Evolutionary conservation across 805 yeast genomes (phyloP).

Genomic region (Yarrowia yakushimensis): DNA sequence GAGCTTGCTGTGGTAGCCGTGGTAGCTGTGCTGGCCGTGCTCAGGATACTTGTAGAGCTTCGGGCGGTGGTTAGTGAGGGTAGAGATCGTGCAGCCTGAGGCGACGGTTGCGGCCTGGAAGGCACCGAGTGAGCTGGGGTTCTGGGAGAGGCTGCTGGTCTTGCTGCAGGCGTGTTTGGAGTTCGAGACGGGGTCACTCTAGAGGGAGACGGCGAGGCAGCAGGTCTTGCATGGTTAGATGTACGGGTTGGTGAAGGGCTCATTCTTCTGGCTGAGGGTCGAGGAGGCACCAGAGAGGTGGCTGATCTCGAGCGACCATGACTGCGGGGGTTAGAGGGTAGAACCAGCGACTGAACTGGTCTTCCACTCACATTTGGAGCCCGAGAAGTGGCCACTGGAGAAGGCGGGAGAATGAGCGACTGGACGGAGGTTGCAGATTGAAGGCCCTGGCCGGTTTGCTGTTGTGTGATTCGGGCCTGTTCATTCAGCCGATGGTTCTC

Average conservation of each 20-base stretch:
- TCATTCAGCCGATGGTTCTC: slow-evolving; percentile 2
- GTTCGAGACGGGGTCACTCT: neutral
- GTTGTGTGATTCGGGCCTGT: neutral
- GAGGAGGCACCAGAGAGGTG: neutral
- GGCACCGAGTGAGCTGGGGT: neutral
- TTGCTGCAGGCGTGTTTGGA: neutral
- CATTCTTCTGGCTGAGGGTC: neutral
- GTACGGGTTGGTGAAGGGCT: neutral
- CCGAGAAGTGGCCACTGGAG: neutral
- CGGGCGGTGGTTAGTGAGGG: slow-evolving; percentile 5
- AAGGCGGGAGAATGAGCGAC: neutral
- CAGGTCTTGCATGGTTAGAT: neutral
- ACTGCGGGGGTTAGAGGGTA: neutral
- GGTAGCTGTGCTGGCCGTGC: neutral
- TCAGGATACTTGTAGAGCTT: neutral
- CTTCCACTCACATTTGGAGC: neutral
- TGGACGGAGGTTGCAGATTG: neutral
- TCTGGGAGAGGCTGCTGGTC: neutral
- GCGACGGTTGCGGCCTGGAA: neutral
- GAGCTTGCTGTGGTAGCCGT: neutral
- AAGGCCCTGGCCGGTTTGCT: neutral
- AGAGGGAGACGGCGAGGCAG: neutral
- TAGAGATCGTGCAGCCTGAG: neutral
- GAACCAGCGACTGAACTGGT: slow-evolving; percentile 5
- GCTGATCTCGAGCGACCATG: neutral